Conservation (phyloP, 495 filamentous ascomycete species). For the Neurospora sp. region DNA sequence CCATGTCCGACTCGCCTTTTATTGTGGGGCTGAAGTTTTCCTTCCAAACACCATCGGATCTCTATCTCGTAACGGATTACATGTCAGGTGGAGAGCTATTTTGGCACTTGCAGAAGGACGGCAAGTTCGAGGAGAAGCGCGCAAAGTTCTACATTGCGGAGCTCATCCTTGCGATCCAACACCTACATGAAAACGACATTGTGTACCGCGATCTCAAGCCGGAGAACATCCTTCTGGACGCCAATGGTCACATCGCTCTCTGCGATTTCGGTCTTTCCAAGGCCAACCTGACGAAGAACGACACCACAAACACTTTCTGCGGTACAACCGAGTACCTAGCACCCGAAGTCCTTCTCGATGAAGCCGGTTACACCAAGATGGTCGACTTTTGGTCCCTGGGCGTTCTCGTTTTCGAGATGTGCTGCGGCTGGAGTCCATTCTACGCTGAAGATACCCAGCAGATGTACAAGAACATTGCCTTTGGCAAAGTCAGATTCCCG, state of each 20-base stretch:
- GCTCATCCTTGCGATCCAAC: slow-evolving; percentile 87
- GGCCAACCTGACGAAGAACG: slow-evolving; percentile 89
- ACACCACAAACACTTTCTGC: slow-evolving; percentile 98
- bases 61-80: slow-evolving; percentile 98
- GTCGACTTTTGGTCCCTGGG: slow-evolving; percentile 99
- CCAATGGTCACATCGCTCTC: slow-evolving; percentile 83
- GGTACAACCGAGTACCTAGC: slow-evolving; percentile 97
- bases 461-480: slow-evolving; percentile 99
- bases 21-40: slow-evolving; percentile 98
- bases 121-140: slow-evolving; percentile 84
- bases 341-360: slow-evolving; percentile 89
- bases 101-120: slow-evolving; percentile 97
- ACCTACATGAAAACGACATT: slow-evolving; percentile 93
- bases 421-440: slow-evolving; percentile 97
- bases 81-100: slow-evolving; percentile 99
- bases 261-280: slow-evolving; percentile 98
- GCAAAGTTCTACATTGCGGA: slow-evolving; percentile 99
- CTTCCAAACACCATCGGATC: slow-evolving; percentile 92
- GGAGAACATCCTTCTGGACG: slow-evolving; percentile 92
- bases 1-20: slow-evolving; percentile 91
- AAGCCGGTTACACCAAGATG: slow-evolving; percentile 99
- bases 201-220: slow-evolving; percentile 97
- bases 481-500: slow-evolving; percentile 95
- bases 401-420: slow-evolving; percentile 98
- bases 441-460: slow-evolving; percentile 98